phyloP scores from a whole-genome alignment of 176 grass and related monocot genomes.

The Rhynchospora breviuscula region DNA sequence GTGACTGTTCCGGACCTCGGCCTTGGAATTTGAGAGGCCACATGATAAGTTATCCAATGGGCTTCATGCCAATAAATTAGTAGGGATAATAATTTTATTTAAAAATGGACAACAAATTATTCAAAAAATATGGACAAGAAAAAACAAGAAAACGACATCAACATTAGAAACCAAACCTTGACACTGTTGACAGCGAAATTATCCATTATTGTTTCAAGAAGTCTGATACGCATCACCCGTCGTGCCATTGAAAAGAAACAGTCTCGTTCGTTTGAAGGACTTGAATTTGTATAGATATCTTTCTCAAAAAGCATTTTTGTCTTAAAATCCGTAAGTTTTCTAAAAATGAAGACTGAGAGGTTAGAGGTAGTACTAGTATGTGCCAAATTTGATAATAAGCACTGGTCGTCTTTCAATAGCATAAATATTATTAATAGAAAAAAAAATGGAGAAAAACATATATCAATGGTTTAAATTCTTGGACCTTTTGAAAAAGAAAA shows the following conservation, averaged over 20 bases:
- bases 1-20: background rate
- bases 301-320: too few species aligned
- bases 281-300: too few species aligned
- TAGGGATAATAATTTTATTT: too few species aligned
- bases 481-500: too few species aligned
- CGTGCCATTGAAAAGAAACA: background rate
- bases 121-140: background rate
- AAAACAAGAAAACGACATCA: background rate
- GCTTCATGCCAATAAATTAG: background rate
- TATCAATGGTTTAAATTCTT: too few species aligned
- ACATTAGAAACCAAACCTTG: background rate
- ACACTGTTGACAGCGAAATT: background rate
- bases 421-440: too few species aligned
- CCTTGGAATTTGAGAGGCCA: slow-evolving; percentile 18
- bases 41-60: slow-evolving; percentile 12
- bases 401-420: too few species aligned
- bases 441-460: too few species aligned
- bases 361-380: too few species aligned
- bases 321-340: too few species aligned
- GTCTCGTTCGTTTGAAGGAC: background rate
- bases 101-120: background rate
- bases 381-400: too few species aligned
- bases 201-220: background rate
- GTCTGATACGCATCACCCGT: background rate
- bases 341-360: too few species aligned